Conservation (phyloP, 2,329 filamentous ascomycete species). For the Magnaporthiopsis incrustans region DNA sequence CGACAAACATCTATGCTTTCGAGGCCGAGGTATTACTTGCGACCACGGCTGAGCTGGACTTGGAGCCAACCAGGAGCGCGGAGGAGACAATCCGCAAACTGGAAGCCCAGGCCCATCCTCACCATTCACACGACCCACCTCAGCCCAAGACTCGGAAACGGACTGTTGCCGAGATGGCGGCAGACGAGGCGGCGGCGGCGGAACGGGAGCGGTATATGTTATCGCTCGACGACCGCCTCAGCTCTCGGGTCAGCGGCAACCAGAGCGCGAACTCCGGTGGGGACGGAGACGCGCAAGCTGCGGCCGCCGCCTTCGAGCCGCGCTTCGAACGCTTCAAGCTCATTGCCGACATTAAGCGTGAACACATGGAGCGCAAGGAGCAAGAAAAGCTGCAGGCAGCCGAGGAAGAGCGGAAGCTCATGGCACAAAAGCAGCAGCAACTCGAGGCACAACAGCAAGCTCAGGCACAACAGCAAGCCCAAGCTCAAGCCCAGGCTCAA, state of each 20-base stretch:
- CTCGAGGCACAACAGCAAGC: conserved; percentile 33
- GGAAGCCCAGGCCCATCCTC: conserved; percentile 64
- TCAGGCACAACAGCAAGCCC: conserved; percentile 23
- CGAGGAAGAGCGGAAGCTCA: conserved; percentile 48
- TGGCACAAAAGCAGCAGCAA: conserved; percentile 39
- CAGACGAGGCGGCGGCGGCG: conserved; percentile 85
- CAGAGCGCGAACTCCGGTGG: conserved; percentile 50
- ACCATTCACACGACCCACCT: conserved; percentile 69
- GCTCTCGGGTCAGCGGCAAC: conserved; percentile 48
- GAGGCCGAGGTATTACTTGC: conserved; percentile 69
- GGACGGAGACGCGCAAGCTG: conserved; percentile 67
- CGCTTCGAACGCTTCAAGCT: conserved; percentile 89
- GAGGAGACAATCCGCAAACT: conserved; percentile 66
- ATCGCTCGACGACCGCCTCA: conserved; percentile 75
- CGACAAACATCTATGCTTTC: conserved; percentile 61
- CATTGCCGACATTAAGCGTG: conserved; percentile 73
- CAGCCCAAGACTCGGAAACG: conserved; percentile 85
- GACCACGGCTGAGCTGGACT: conserved; percentile 64
- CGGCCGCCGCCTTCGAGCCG: conserved; percentile 68
- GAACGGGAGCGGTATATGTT: conserved; percentile 91
- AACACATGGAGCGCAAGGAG: conserved; percentile 69
- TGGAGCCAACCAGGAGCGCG: conserved; percentile 65
- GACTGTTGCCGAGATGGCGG: conserved; percentile 88
- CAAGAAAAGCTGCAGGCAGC: conserved; percentile 64
- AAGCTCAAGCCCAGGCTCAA: conserved; percentile 31